Conservation (phyloP, 768 basidiomycete genomes). For the Tylopilus balloui region DNA sequence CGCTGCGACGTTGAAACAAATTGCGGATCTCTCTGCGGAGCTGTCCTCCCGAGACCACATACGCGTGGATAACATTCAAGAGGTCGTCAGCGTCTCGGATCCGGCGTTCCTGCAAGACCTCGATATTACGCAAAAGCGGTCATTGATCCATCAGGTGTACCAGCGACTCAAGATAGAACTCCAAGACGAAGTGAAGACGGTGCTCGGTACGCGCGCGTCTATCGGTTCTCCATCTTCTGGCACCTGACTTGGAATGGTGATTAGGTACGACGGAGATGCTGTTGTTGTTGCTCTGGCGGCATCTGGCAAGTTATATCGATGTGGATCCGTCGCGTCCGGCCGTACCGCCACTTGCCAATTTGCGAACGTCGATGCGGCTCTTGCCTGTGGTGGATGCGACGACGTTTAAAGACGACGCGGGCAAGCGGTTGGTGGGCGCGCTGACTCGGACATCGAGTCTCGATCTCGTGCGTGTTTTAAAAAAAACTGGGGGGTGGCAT, state of each 20-base stretch:
- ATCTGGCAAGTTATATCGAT: slow-evolving; percentile 60
- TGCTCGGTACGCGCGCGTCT: slow-evolving; percentile 42
- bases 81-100: slow-evolving; percentile 54
- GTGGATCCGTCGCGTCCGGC: slow-evolving; percentile 19
- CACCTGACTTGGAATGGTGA: background rate
- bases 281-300: slow-evolving; percentile 76
- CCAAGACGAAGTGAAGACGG: slow-evolving; percentile 45
- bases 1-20: slow-evolving; percentile 56
- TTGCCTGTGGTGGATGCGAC: slow-evolving; percentile 54
- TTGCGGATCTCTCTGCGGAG: slow-evolving; percentile 64
- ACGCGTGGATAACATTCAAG: slow-evolving; percentile 63
- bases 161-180: slow-evolving; percentile 39
- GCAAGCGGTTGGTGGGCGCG: slow-evolving; percentile 49
- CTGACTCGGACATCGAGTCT: slow-evolving; percentile 52
- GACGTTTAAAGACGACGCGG: slow-evolving; percentile 54
- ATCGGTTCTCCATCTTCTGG: background rate
- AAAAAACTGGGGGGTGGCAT: slow-evolving; percentile 8
- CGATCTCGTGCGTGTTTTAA: slow-evolving; percentile 42
- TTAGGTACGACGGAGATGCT: slow-evolving; percentile 73
- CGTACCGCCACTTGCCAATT: slow-evolving; percentile 23
- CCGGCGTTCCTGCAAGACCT: slow-evolving; percentile 58
- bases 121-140: slow-evolving; percentile 64
- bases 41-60: slow-evolving; percentile 69
- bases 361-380: slow-evolving; percentile 50
- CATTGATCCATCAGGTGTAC: slow-evolving; percentile 61